These are phyloP conservation scores for Kernera saxatilis DNA, from an alignment of 345 rosid species.

Conservation along the genomic window DNA sequence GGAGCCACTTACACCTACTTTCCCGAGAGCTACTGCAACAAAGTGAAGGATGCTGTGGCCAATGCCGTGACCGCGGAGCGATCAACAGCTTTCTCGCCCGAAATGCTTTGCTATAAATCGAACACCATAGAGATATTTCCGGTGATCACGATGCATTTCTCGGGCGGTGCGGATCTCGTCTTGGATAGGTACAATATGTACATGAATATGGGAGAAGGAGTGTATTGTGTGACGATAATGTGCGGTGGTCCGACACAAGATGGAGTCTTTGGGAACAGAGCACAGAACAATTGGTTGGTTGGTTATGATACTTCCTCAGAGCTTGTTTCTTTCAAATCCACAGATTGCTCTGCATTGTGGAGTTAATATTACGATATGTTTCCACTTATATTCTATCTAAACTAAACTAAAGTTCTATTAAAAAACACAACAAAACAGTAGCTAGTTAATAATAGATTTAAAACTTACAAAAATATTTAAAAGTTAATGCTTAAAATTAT, in stretches of 20 bases:
- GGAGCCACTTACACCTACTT: neutral
- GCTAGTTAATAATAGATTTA: too few relatives aligned
- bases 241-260: neutral
- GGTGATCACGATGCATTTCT: neutral
- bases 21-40: neutral
- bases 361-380: too few relatives aligned
- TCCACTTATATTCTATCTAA: too few relatives aligned
- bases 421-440: too few relatives aligned
- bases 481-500: too few relatives aligned
- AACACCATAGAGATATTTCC: neutral
- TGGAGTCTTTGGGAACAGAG: constrained; percentile 6
- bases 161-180: neutral
- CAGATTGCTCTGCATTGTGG: neutral
- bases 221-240: neutral
- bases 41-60: neutral
- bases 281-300: neutral
- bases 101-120: neutral
- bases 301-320: constrained; percentile 2
- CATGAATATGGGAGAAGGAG: neutral
- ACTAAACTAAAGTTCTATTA: too few relatives aligned
- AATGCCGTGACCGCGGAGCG: neutral
- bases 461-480: too few relatives aligned
- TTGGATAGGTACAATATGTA: neutral
- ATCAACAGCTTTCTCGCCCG: neutral
- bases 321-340: neutral